phyloP scores from a whole-genome alignment of 116 monocot species.

The Posidonia oceanica region DNA sequence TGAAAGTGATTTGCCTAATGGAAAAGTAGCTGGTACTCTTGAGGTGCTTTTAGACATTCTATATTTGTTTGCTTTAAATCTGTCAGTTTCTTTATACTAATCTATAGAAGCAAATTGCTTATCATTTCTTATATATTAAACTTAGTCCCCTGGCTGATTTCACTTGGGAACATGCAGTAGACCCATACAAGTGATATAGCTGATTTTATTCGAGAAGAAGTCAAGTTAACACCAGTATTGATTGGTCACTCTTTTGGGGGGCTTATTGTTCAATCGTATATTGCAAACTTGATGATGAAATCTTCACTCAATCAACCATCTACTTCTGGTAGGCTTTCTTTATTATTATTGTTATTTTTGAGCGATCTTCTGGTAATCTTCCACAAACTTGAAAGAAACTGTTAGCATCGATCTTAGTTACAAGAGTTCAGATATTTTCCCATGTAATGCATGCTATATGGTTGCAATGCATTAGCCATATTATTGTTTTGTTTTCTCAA shows the following conservation, averaged over 20 bases:
- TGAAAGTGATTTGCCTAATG: conserved; percentile 65
- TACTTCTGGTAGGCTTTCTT: conserved; percentile 15
- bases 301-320: conserved; percentile 8
- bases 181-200: conserved; percentile 63
- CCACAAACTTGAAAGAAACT: no score
- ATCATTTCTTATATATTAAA: neutral
- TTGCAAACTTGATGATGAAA: conserved; percentile 16
- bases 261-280: conserved; percentile 70
- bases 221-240: conserved; percentile 50
- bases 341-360: conserved; percentile 3
- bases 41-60: conserved; percentile 35
- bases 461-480: no score
- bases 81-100: neutral
- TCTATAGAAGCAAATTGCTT: neutral
- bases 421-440: no score
- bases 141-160: neutral
- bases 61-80: neutral
- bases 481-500: no score
- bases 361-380: neutral
- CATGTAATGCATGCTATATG: no score
- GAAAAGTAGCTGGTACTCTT: conserved; percentile 57
- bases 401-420: no score
- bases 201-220: conserved; percentile 55
- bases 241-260: conserved; percentile 94
- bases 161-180: conserved; percentile 39